Conservation (phyloP, 2,329 filamentous ascomycete genomes). For the Colletotrichum filicis region DNA sequence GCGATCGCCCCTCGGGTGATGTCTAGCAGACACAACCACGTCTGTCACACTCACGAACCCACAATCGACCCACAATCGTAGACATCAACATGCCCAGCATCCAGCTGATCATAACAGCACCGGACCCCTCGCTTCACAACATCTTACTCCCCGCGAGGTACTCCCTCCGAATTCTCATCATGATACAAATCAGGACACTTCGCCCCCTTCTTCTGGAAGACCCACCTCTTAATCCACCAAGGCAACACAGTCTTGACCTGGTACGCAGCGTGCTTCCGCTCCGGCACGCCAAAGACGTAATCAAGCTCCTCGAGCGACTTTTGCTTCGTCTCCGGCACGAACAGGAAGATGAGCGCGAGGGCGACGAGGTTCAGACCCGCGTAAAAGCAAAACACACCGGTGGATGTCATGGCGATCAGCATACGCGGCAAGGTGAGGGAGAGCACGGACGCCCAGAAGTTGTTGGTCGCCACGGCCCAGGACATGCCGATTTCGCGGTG, state of each 20-base stretch:
- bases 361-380: constrained; percentile 59
- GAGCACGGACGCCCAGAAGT: constrained; percentile 63
- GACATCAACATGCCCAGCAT: background rate
- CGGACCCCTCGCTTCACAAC: no score
- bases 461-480: constrained; percentile 70
- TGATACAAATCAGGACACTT: constrained; percentile 43
- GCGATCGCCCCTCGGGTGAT: background rate
- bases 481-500: constrained; percentile 74
- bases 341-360: constrained; percentile 58
- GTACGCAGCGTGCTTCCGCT: constrained; percentile 65
- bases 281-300: constrained; percentile 70
- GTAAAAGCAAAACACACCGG: constrained; percentile 57
- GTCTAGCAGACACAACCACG: background rate
- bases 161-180: constrained; percentile 1
- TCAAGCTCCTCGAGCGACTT: constrained; percentile 66
- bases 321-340: constrained; percentile 63
- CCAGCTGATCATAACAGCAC: background rate
- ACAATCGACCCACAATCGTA: background rate
- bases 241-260: constrained; percentile 67
- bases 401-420: constrained; percentile 47
- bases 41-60: background rate
- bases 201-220: constrained; percentile 59
- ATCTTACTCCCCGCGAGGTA: background rate
- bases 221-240: constrained; percentile 69
- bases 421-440: constrained; percentile 63